Percentiles rank a stretch among this genome's conserved stretches.
Conservation (phyloP, 1,139 yeast species). For the Pichia sp. region DNA sequence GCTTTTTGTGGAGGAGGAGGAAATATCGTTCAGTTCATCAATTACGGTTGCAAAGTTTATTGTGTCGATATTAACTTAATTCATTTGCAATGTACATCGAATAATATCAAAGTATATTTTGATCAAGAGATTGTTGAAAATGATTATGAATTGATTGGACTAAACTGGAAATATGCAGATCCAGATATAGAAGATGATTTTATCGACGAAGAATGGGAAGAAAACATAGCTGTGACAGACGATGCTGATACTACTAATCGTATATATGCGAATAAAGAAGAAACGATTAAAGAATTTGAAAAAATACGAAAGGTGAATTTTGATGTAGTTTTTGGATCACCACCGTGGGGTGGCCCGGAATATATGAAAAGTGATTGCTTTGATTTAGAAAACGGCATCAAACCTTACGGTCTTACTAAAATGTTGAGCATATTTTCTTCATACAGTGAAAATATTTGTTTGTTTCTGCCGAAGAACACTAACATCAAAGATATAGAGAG, state of each 20-base stretch:
- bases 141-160: constrained; percentile 41
- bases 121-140: constrained; percentile 21
- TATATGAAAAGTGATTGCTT: constrained; percentile 42
- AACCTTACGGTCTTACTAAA: constrained; percentile 43
- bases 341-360: constrained; percentile 95
- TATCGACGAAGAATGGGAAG: not conserved
- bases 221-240: constrained; percentile 2
- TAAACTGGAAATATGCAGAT: constrained; percentile 45
- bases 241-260: constrained; percentile 9
- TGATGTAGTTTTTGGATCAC: constrained; percentile 73
- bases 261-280: constrained; percentile 15
- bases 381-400: constrained; percentile 42
- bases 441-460: constrained; percentile 44
- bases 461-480: constrained; percentile 69
- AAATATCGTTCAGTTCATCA: constrained; percentile 76
- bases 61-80: constrained; percentile 59
- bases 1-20: constrained; percentile 97
- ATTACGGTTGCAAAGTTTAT: constrained; percentile 38
- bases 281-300: constrained; percentile 8
- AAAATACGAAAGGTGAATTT: constrained; percentile 25
- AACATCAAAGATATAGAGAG: constrained; percentile 42
- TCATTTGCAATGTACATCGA: constrained; percentile 57
- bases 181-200: not conserved
- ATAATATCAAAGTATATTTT: constrained; percentile 59
- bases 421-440: constrained; percentile 35